Base-by-base conservation (phyloP, 345 rosid genomes). In the Aquilaria malaccensis region DNA sequence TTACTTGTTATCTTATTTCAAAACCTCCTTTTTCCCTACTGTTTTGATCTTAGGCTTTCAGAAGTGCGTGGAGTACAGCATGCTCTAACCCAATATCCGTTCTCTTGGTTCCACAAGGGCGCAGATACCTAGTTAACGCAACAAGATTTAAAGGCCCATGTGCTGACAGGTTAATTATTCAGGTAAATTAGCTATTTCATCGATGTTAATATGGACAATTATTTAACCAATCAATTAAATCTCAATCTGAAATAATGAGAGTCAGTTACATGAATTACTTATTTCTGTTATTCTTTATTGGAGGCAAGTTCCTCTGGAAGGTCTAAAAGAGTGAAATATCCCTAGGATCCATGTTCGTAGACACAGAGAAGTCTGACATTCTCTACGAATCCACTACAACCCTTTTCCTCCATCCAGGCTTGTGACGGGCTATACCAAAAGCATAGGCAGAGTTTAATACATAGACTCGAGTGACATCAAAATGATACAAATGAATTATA, bases 111-210 rank as follows among this genome's bases (percentile, higher is more conserved):
- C 99, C 97, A 45, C 77, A 76, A 41, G 95, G 81, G 31, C 83
- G 83, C 14, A 62, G 29, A 9, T 94, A 88, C 69, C 67, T 88
- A 67, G 95, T 94, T 14, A 88, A 79, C 30, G 99, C 99, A 55
- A 94, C 91, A 0, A 83, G 70, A 75, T 91, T 94, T 65, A 79
- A 62, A 63, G 99, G 99, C 49, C 97, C 99, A 2, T 94, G 99
- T 80, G 79, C 74, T 45, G 91, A 81, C 58, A 82, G 56, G 59
- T 71, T 91, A 67, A 64, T 85, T 63, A 74, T 94, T 67, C 97
- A 91, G 96, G 97, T 94, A 76, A 62, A 46, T 9, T 64, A 10
- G 30, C 30, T 32, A 2, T n/a, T 46, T 32, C 12, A 9, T 32
- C 13, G 22, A 49, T 37, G 5, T 37, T 1, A 9, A 29, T 2